Percentiles rank a stretch among this genome's conserved stretches.
Evolutionary conservation across 2,329 filamentous ascomycete species (phyloP).

Genomic region (Sclerotiophoma versabilis): DNA sequence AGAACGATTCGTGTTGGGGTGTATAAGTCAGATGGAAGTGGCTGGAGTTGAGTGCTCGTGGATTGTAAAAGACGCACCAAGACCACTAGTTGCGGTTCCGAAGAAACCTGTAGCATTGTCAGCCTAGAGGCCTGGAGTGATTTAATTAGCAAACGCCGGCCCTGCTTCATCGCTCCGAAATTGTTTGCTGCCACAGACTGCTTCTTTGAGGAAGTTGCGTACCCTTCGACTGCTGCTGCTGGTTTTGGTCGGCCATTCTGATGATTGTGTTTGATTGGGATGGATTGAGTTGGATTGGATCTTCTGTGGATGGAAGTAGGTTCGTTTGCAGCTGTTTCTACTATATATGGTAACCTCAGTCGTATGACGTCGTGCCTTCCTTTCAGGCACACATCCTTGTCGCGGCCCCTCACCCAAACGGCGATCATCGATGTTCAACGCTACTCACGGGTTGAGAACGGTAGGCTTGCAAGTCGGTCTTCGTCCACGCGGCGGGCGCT

Average conservation of each 20-base stretch:
- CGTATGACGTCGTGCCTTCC: constrained; percentile 10
- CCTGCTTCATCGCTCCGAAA: background rate
- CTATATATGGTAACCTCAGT: background rate
- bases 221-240: constrained; percentile 36
- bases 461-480: constrained; percentile 7
- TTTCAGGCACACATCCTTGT: constrained; percentile 10
- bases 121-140: background rate
- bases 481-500: background rate
- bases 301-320: background rate
- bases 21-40: no score
- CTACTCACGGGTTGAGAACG: constrained; percentile 4
- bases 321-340: background rate
- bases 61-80: no score
- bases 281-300: background rate
- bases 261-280: background rate
- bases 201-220: background rate
- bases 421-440: constrained; percentile 9
- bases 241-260: constrained; percentile 38
- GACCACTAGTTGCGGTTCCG: constrained; percentile 41
- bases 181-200: background rate
- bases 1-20: background rate
- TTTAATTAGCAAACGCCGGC: background rate
- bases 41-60: no score
- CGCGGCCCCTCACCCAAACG: constrained; percentile 12
- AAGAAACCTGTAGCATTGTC: constrained; percentile 36